Evolutionary conservation across 345 rosid genomes (phyloP).

Genomic region (Orychophragmus violaceus): DNA sequence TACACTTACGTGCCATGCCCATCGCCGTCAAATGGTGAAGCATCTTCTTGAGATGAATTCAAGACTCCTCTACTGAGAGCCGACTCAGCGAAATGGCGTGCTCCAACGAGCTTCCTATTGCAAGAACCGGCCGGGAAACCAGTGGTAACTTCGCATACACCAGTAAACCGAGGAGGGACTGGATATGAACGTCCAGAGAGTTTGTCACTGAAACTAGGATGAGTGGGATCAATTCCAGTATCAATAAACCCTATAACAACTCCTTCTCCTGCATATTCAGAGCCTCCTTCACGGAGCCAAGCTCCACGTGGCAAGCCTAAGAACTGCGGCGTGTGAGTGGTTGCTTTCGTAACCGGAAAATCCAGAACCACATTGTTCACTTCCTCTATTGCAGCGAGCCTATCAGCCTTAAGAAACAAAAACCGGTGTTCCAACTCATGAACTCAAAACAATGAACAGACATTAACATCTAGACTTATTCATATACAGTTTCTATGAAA

Average conservation of each 20-base stretch:
- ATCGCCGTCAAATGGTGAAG: conserved; percentile 92
- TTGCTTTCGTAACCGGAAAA: conserved; percentile 77
- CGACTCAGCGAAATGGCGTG: conserved; percentile 96
- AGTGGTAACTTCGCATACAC: conserved; percentile 80
- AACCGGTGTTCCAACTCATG: not conserved
- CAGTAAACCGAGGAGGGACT: conserved; percentile 70
- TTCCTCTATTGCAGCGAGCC: conserved; percentile 59
- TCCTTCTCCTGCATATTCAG: conserved; percentile 82
- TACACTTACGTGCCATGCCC: conserved; percentile 96
- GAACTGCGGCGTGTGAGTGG: conserved; percentile 93
- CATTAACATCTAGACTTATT: not conserved
- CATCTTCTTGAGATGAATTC: conserved; percentile 78
- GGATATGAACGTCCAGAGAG: conserved; percentile 49
- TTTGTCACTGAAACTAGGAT: conserved; percentile 76
- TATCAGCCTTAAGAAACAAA: conserved; percentile 47
- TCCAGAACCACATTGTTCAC: conserved; percentile 77
- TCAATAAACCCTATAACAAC: conserved; percentile 84
- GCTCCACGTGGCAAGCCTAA: conserved; percentile 85
- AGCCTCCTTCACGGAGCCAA: conserved; percentile 79
- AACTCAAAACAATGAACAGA: not conserved
- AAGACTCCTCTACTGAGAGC: conserved; percentile 96
- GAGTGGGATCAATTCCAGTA: conserved; percentile 93
- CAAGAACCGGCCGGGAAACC: conserved; percentile 99
- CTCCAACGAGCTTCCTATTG: conserved; percentile 92
- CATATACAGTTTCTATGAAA: not conserved